These are phyloP conservation scores for Xylaria hypoxylon DNA, from an alignment of 2,329 filamentous ascomycete genomes.

Conservation along the genomic window DNA sequence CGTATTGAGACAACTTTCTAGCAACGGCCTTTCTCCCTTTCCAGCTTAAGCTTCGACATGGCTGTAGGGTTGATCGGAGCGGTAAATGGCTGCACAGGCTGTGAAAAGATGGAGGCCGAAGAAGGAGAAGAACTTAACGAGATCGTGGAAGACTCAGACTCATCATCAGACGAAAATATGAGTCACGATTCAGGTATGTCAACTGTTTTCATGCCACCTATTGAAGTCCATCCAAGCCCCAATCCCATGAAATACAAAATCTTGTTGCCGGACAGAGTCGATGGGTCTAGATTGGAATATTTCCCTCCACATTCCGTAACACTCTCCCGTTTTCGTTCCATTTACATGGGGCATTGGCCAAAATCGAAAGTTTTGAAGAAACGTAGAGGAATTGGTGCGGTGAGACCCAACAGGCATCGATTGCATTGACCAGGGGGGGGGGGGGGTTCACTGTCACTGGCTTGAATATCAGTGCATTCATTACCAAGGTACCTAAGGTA, in stretches of 20 bases:
- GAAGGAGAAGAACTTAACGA: constrained; percentile 33
- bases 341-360: background rate
- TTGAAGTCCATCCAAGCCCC: background rate
- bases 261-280: background rate
- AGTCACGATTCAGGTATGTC: constrained; percentile 28
- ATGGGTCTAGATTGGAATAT: background rate
- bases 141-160: constrained; percentile 5
- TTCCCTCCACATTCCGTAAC: background rate
- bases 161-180: background rate
- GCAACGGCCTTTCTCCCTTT: constrained; percentile 1
- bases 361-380: background rate
- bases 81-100: constrained; percentile 41
- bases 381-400: constrained; percentile 14
- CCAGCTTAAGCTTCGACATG: constrained; percentile 34
- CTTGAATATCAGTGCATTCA: background rate
- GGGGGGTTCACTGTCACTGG: too few species aligned
- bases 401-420: constrained; percentile 13
- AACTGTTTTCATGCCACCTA: background rate
- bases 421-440: too few species aligned
- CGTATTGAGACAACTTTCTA: background rate
- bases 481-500: too few species aligned
- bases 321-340: background rate
- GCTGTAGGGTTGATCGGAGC: constrained; percentile 35
- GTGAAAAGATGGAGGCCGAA: constrained; percentile 46
- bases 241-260: background rate